These are phyloP conservation scores for Fraxinus ornus DNA, from an alignment of 305 asterid species.

Conservation along the genomic window DNA sequence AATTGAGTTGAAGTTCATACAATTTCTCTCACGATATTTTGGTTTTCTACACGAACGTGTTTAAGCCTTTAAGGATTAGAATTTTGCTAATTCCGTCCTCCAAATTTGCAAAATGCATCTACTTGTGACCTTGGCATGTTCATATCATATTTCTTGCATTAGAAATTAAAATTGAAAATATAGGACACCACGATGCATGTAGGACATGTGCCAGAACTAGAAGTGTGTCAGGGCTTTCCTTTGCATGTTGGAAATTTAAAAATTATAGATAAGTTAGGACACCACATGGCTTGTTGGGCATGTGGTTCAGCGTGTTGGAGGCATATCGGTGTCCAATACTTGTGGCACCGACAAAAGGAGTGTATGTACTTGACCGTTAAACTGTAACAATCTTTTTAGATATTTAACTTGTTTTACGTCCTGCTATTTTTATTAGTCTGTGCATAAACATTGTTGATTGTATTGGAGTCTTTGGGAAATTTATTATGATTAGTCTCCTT, in stretches of 20 bases:
- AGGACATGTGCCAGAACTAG: not conserved
- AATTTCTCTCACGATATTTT: not conserved
- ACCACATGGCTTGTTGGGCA: not conserved
- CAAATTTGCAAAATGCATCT: not conserved
- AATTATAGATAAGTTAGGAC: not conserved
- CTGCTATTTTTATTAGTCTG: not conserved
- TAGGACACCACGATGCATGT: not conserved
- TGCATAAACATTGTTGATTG: slow-evolving; percentile 1
- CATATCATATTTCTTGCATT: not conserved
- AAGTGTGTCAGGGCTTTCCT: not conserved
- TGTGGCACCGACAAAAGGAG: not conserved
- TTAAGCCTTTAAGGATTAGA: not conserved
- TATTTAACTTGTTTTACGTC: not conserved
- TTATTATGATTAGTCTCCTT: slow-evolving; percentile 26
- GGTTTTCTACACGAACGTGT: not conserved
- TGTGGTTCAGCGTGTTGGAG: not conserved
- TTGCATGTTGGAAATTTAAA: not conserved
- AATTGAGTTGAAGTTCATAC: not conserved
- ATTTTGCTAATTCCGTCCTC: not conserved
- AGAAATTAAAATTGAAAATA: not conserved
- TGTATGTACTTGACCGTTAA: not conserved
- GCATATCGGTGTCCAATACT: not conserved
- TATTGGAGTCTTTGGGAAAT: slow-evolving; percentile 7
- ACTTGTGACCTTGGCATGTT: not conserved
- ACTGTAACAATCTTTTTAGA: not conserved